Evolutionary conservation across 345 rosid genomes (phyloP).

Genomic region (Eucalyptus dawsonii): DNA sequence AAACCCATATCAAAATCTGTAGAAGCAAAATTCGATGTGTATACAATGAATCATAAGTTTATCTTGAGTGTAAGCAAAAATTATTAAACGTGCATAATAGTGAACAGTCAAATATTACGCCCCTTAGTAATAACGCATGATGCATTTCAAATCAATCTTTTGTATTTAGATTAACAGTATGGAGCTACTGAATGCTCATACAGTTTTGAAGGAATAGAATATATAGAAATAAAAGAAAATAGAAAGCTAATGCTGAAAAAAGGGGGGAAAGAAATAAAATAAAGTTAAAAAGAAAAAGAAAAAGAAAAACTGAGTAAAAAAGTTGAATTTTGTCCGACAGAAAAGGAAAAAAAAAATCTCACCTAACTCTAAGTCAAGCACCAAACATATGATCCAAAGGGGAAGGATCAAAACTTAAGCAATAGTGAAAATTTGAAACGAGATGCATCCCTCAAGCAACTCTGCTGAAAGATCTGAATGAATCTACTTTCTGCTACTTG

Average conservation of each 20-base stretch:
- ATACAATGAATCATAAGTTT: neutral
- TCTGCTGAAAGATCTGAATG: neutral
- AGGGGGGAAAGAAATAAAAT: neutral
- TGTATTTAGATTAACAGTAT: neutral
- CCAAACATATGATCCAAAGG: neutral
- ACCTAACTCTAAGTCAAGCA: neutral
- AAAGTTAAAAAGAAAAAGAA: neutral
- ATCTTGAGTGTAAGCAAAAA: neutral
- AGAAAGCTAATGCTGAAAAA: neutral
- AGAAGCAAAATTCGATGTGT: neutral
- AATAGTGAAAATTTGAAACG: neutral
- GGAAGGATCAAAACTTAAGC: neutral
- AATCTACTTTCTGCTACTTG: neutral
- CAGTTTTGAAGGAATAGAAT: neutral
- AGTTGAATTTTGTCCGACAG: neutral
- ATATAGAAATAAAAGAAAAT: neutral
- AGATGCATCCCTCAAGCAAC: neutral
- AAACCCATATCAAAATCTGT: neutral
- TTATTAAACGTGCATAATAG: neutral
- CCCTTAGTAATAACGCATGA: neutral
- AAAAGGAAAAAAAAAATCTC: neutral
- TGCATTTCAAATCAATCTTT: neutral
- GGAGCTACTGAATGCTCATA: neutral
- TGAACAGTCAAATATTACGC: neutral
- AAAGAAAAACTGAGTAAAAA: neutral